A percentile compares a stretch with the other conserved stretches of the same genome.
phyloP scores from a whole-genome alignment of 305 asterid species.

The Fraxinus dipetala region DNA sequence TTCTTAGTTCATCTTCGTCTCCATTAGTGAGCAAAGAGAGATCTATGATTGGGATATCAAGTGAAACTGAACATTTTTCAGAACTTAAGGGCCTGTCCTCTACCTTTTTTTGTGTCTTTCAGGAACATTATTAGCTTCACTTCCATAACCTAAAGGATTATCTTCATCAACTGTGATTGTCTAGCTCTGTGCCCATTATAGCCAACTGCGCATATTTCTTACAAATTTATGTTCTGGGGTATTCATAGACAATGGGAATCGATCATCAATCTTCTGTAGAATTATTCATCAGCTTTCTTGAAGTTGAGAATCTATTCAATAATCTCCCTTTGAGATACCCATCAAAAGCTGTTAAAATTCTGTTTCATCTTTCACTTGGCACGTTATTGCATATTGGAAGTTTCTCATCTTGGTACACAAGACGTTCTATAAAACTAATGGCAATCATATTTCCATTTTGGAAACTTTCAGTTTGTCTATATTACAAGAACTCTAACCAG shows the following conservation, averaged over 20 bases:
- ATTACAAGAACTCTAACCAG: neutral
- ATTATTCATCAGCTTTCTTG: neutral
- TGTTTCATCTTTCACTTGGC: neutral
- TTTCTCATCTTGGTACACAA: neutral
- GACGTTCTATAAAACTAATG: neutral
- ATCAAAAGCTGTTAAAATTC: neutral
- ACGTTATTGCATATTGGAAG: neutral
- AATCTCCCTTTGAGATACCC: slow-evolving; percentile 10
- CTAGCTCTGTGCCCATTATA: slow-evolving; percentile 21
- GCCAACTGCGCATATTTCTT: neutral
- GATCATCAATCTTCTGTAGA: neutral
- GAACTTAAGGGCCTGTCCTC: slow-evolving; percentile 29
- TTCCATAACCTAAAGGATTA: slow-evolving; percentile 32
- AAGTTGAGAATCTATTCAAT: neutral
- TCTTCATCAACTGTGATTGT: slow-evolving; percentile 10
- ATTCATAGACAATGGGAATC: neutral
- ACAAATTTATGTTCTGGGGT: neutral
- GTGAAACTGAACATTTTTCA: slow-evolving; percentile 10
- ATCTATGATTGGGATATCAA: slow-evolving; percentile 30
- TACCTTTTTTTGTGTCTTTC: slow-evolving; percentile 27
- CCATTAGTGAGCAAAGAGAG: slow-evolving; percentile 32
- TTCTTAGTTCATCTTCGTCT: slow-evolving; percentile 32
- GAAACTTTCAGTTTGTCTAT: neutral
- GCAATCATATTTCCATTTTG: neutral
- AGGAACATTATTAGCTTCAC: slow-evolving; percentile 32